Evolutionary conservation across 2,329 filamentous ascomycete genomes (phyloP), one percentile per base, ranked within the genome.

Genomic region (Aspergillus fijiensis): DNA sequence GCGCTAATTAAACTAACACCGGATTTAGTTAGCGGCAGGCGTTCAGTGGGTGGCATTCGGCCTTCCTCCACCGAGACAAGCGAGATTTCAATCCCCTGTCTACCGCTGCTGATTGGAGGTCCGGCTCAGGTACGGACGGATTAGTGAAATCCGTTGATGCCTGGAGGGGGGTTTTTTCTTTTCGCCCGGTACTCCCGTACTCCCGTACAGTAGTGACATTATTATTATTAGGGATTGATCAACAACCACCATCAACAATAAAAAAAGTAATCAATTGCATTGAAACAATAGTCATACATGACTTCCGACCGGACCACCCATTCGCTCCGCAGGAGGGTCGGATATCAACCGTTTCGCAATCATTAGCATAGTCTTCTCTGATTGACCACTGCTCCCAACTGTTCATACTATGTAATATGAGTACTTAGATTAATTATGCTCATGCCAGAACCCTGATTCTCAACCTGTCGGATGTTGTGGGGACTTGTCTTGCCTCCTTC

Each of bases 71-170:
- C 62, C 56, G 56, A 63, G 58, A 59, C 61, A 64, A 69, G 67
- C 63, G 65, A 69, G 65, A 67, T 69, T 68, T 68, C 64, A 57
- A 64, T 57, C 50, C 49, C 54, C 50, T 51, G 49, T 29, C 23
- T 53, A n/a, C 27, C 5, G 11, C 21, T 31, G n/a, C n/a, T 63
- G 56, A 67, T 69, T 67, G 67, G 65, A 23, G 4, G 27, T n/a
- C 49, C 35, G 42, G 39, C 51, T 67, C 65, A 67, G 66, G 65
- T 64, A 68, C 63, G 54, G 57, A 49, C 59, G 55, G 51, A 57
- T 63, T 51, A 58, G 61, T 56, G 39, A 45, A 10, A 10, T 45
- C 47, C 50, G 57, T 51, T 62, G 64, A 60, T 63, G 65, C 62
- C 63, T 66, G 57, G 54, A 60, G 29, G 45, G 39, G 16, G 16